Conservation (phyloP, 2,329 filamentous ascomycete species). For the Aspergillus tanneri region DNA sequence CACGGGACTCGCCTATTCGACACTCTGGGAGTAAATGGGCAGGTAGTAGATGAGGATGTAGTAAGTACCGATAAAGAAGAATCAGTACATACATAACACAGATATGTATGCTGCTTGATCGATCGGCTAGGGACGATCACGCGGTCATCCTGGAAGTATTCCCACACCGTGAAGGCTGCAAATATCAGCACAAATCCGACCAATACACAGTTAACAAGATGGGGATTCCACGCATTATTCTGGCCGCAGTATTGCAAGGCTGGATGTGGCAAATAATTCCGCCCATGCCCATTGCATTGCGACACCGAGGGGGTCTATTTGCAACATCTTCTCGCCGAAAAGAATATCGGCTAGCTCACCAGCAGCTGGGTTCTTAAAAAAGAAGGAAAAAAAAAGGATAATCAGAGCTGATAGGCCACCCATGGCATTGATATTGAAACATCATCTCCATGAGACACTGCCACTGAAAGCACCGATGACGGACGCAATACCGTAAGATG, state of each 20-base stretch:
- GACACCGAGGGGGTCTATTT: conserved; percentile 43
- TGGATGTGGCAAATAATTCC: conserved; percentile 38
- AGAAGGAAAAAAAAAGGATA: conserved; percentile 28
- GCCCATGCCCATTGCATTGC: no score
- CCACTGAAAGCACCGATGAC: conserved; percentile 42
- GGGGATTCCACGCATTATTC: no score
- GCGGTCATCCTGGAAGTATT: no score
- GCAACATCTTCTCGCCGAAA: background rate
- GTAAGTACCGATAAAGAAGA: conserved; percentile 23
- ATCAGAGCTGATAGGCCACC: conserved; percentile 23
- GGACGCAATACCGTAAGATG: conserved; percentile 17
- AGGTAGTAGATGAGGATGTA: conserved; percentile 46
- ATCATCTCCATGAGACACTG: conserved; percentile 43
- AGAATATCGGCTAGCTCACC: background rate
- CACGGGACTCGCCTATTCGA: conserved; percentile 42
- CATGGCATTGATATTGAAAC: conserved; percentile 44
- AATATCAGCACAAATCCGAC: no score
- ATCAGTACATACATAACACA: background rate
- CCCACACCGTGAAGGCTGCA: no score
- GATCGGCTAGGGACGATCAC: no score
- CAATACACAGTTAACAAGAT: no score
- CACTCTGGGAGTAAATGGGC: conserved; percentile 50
- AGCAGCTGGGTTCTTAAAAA: conserved; percentile 36
- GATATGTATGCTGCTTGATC: background rate
- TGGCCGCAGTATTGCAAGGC: conserved; percentile 18